Evolutionary conservation across 2,329 filamentous ascomycete genomes (phyloP), one percentile per base, ranked within the genome.

Genomic region (Phyllosticta citrichinensis): DNA sequence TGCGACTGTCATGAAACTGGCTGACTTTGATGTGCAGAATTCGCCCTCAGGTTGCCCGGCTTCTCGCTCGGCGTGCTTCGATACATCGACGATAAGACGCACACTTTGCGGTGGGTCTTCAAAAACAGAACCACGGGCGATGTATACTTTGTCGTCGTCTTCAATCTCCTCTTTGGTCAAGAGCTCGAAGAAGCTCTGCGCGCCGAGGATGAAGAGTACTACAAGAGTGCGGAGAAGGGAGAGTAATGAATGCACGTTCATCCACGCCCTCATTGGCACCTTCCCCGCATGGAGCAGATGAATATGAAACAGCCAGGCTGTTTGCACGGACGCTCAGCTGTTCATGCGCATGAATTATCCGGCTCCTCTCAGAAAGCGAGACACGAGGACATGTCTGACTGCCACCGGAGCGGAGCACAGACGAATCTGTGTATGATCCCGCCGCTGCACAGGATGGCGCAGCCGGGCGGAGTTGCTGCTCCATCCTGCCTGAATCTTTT

Each of bases 11-110:
- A 10, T 58, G 22, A 19, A 14, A 14, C 2, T 52, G 3, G 35
- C 59, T 61, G 55, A 61, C 47, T 3, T 11, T 14, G 10, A 19
- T 22, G 14, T 20, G 55, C 57, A 65, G 64, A 77, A 53, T 78
- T 77, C 62, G 68, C 73, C 2, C 63, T 80, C 2, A 74, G 76
- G 59, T 63, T 80, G 17, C 77, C 77, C 0, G 77, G 77, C 0
- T 77, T 79, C 58, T 74, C 70, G 2, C 71, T 79, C 25, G 72
- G 71, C 14, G 75, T 79, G 3, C 71, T 76, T 52, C 75, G 72
- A 64, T 79, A 79, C 60, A 73, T 79, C 52, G 77, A 77, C 63
- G 73, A 77, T 55, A 77, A 78, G 68, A 79, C 75, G 55, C 77
- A 80, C 67, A 72, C 73, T 62, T 64, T 79, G 62, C 66, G 77